Percentiles rank a stretch among this genome's conserved stretches.
Evolutionary conservation across 1,284 basidiomycete genomes (phyloP).

Genomic region (Ceratobasidium theobromae): DNA sequence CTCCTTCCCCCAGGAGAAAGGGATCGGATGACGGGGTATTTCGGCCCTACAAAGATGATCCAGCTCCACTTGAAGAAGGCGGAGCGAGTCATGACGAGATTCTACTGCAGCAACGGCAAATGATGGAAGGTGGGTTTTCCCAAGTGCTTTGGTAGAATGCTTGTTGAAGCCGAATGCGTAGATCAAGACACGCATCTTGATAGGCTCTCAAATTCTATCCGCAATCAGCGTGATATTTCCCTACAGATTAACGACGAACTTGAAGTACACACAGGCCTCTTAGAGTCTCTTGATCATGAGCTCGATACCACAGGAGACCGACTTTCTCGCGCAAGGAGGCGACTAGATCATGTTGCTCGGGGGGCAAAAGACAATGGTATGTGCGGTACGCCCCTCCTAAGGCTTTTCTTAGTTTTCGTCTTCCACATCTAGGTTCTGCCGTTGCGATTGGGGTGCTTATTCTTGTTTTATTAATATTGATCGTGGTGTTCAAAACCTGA

Average conservation of each 20-base stretch:
- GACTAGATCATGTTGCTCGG: slow-evolving; percentile 33
- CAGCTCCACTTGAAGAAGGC: slow-evolving; percentile 22
- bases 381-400: not conserved
- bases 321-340: slow-evolving; percentile 32
- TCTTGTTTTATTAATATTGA: slow-evolving; percentile 35
- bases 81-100: slow-evolving; percentile 30
- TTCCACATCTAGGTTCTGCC: slow-evolving; percentile 30
- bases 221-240: slow-evolving; percentile 36
- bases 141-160: not conserved
- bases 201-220: slow-evolving; percentile 35
- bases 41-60: slow-evolving; percentile 35
- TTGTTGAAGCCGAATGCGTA: not conserved
- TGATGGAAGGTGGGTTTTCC: slow-evolving; percentile 35
- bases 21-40: slow-evolving; percentile 26
- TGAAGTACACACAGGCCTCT: slow-evolving; percentile 35
- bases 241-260: slow-evolving; percentile 36
- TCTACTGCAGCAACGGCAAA: slow-evolving; percentile 34
- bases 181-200: slow-evolving; percentile 37
- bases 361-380: slow-evolving; percentile 36
- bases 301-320: slow-evolving; percentile 33
- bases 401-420: not conserved
- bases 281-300: slow-evolving; percentile 34
- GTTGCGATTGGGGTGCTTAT: slow-evolving; percentile 36
- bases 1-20: slow-evolving; percentile 27
- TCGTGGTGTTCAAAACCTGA: slow-evolving; percentile 37